Percentiles rank a stretch among this genome's conserved stretches.
Evolutionary conservation across 2,329 filamentous ascomycete genomes (phyloP).

Genomic region (Catunica adiposa): DNA sequence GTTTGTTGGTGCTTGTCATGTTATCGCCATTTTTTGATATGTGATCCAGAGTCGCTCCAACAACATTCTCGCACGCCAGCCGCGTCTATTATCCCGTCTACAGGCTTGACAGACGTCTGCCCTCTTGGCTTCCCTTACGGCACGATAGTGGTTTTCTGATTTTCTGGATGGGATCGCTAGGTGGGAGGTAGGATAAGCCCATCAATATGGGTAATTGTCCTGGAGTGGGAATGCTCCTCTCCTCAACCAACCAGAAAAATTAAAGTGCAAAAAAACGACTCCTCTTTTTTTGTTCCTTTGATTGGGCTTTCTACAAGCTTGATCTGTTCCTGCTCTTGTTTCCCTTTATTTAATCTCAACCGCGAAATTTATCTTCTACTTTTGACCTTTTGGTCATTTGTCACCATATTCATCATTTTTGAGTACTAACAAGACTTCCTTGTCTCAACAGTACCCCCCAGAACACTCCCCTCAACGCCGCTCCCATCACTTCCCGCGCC

Average conservation of each 20-base stretch:
- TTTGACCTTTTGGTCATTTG: constrained; percentile 10
- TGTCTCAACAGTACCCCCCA: constrained; percentile 63
- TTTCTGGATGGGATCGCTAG: not conserved
- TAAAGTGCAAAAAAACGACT: not conserved
- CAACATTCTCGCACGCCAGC: not conserved
- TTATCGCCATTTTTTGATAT: not conserved
- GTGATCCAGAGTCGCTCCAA: not conserved
- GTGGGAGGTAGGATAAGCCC: not conserved
- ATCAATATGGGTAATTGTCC: not conserved
- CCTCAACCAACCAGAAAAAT: constrained; percentile 1
- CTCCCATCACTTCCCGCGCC: constrained; percentile 92
- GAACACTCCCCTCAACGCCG: constrained; percentile 90
- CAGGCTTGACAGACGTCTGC: too few species aligned
- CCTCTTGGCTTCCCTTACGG: not conserved
- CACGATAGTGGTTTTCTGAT: not conserved
- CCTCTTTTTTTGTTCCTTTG: not conserved
- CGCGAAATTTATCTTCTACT: not conserved
- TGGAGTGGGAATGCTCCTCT: not conserved
- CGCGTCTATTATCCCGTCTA: too few species aligned
- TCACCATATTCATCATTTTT: constrained; percentile 1
- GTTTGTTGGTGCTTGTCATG: too few species aligned
- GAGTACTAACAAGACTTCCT: constrained; percentile 4
- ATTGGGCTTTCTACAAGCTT: not conserved
- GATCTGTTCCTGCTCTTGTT: not conserved
- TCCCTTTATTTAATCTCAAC: not conserved